Conservation (phyloP, 192 early-diverging fungal species). For the Phlyctochytrium arcticum region DNA sequence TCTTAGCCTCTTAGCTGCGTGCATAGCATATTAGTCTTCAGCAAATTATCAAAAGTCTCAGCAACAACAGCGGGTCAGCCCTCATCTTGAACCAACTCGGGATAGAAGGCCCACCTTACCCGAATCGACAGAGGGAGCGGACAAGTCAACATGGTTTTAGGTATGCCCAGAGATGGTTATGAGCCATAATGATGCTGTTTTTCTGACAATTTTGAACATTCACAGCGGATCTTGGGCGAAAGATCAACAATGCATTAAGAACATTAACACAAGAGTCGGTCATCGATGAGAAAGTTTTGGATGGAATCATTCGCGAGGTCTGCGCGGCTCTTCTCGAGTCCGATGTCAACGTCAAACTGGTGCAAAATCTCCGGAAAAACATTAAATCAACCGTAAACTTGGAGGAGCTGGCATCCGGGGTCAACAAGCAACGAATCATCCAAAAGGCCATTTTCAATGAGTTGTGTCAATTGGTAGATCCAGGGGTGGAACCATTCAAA, state of each 20-base stretch:
- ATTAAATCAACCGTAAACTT: conserved; percentile 78
- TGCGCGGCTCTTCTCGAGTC: conserved; percentile 82
- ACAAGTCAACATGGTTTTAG: neutral
- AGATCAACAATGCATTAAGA: conserved; percentile 77
- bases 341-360: conserved; percentile 88
- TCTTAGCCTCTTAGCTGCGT: no score
- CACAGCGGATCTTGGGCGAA: conserved; percentile 78
- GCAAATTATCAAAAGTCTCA: no score
- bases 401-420: conserved; percentile 74
- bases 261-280: conserved; percentile 74
- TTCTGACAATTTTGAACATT: neutral
- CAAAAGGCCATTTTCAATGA: conserved; percentile 92
- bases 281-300: conserved; percentile 78
- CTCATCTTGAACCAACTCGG: no score
- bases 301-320: conserved; percentile 67
- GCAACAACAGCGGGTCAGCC: no score
- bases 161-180: no score
- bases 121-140: no score
- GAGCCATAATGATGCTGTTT: neutral
- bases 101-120: no score
- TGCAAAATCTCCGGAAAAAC: conserved; percentile 77
- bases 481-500: conserved; percentile 78
- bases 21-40: no score
- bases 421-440: conserved; percentile 82
- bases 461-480: conserved; percentile 74